A percentile compares a stretch with the other conserved stretches of the same genome.
Conservation (phyloP, 805 yeast genomes). For the Candida arabinofermentans region DNA sequence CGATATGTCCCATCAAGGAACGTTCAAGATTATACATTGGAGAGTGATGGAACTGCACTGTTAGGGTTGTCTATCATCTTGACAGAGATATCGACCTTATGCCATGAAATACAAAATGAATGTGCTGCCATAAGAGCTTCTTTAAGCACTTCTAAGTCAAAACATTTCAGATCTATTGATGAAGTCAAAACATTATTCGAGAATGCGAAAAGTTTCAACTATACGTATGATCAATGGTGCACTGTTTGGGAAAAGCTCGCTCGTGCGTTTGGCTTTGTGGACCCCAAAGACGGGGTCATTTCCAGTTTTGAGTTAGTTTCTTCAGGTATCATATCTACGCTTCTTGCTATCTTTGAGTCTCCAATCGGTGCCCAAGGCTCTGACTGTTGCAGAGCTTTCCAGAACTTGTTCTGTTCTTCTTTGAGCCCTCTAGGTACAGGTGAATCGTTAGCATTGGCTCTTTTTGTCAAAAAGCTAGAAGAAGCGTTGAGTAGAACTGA, state of each 20-base stretch:
- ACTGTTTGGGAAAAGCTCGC: slow-evolving; percentile 37
- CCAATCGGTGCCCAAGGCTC: slow-evolving; percentile 25
- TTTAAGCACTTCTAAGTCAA: slow-evolving; percentile 22
- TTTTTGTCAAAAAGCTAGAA: slow-evolving; percentile 58
- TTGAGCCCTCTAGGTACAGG: slow-evolving; percentile 30
- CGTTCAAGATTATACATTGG: slow-evolving; percentile 17
- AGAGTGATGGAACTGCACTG: slow-evolving; percentile 18
- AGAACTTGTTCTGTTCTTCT: slow-evolving; percentile 34
- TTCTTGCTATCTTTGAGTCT: slow-evolving; percentile 35
- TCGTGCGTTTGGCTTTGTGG: slow-evolving; percentile 29
- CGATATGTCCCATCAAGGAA: slow-evolving; percentile 9
- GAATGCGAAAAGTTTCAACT: slow-evolving; percentile 11
- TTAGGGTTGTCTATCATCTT: slow-evolving; percentile 13
- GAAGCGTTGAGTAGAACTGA: slow-evolving; percentile 73
- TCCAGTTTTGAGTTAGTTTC: slow-evolving; percentile 76
- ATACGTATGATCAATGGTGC: slow-evolving; percentile 31
- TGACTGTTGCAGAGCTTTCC: slow-evolving; percentile 40
- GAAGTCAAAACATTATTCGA: slow-evolving; percentile 24
- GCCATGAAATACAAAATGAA: slow-evolving; percentile 18
- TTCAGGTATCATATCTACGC: slow-evolving; percentile 54
- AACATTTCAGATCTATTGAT: slow-evolving; percentile 28
- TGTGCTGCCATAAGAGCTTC: slow-evolving; percentile 18
- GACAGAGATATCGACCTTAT: slow-evolving; percentile 12
- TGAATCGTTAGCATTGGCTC: slow-evolving; percentile 33
- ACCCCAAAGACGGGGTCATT: slow-evolving; percentile 24